phyloP scores from a whole-genome alignment of 306 rosid genomes.

The Cucumis hystrix region DNA sequence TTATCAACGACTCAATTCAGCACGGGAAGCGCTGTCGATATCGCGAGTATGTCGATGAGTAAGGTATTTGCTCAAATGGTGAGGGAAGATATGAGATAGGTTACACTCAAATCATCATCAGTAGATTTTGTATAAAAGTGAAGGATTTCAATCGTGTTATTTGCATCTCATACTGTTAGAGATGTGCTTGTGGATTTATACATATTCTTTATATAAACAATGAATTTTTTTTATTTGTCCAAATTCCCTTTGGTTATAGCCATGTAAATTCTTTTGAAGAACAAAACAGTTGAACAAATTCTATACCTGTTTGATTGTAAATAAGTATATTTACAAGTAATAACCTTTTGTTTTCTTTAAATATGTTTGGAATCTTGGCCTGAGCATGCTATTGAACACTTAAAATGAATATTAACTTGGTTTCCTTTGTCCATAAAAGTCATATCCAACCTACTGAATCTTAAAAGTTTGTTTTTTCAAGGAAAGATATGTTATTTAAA shows the following conservation, averaged over 20 bases:
- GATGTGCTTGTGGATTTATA: background rate
- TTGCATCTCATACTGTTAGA: background rate
- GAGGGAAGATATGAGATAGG: slow-evolving; percentile 36
- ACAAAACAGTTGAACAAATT: background rate
- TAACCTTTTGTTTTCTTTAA: background rate
- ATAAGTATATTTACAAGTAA: background rate
- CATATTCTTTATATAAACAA: background rate
- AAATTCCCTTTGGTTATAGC: background rate
- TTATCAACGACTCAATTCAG: slow-evolving; percentile 17
- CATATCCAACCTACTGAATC: no score
- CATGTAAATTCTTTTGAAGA: background rate
- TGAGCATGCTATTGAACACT: no score
- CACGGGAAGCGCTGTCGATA: slow-evolving; percentile 27
- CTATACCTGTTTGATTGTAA: background rate
- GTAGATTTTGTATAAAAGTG: slow-evolving; percentile 7
- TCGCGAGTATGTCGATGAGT: slow-evolving; percentile 51
- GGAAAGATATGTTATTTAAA: no score
- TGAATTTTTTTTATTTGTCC: background rate
- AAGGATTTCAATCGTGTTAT: background rate
- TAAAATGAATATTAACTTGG: no score
- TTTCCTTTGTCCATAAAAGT: no score
- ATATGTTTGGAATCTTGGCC: no score
- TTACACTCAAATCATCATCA: background rate
- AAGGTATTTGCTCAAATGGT: slow-evolving; percentile 66
- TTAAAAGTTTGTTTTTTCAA: no score